A percentile compares a stretch with the other conserved stretches of the same genome.
Conservation (phyloP, 2,329 filamentous ascomycete genomes). For the Trichoderma atroviride region DNA sequence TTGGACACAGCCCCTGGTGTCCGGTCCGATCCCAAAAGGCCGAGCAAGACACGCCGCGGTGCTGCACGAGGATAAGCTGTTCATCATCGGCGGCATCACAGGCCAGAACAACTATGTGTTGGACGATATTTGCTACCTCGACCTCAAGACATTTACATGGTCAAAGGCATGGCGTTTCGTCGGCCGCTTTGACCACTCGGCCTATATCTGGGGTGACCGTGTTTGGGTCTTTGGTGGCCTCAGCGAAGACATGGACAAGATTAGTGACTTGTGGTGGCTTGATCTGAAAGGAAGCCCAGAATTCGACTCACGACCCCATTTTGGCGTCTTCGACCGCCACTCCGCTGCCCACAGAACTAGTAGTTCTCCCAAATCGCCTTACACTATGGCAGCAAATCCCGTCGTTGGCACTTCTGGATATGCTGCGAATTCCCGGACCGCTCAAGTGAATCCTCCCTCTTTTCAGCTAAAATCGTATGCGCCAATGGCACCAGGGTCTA, state of each 20-base stretch:
- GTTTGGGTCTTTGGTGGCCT: constrained; percentile 97
- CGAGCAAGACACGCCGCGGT: constrained; percentile 92
- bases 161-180: constrained; percentile 96
- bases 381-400: constrained; percentile 52
- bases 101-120: constrained; percentile 89
- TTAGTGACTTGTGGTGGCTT: constrained; percentile 95
- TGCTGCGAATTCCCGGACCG: constrained; percentile 68
- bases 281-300: constrained; percentile 90
- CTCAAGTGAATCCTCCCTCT: constrained; percentile 67
- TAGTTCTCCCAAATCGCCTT: constrained; percentile 56
- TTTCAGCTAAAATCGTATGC: constrained; percentile 72
- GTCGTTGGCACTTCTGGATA: constrained; percentile 64
- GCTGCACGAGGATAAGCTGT: constrained; percentile 93
- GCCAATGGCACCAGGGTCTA: constrained; percentile 83
- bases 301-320: constrained; percentile 70
- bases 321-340: constrained; percentile 55
- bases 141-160: constrained; percentile 97
- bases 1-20: constrained; percentile 90
- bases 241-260: constrained; percentile 95
- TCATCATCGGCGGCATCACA: constrained; percentile 93
- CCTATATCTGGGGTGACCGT: constrained; percentile 87
- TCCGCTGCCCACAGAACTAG: constrained; percentile 45
- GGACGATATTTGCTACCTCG: constrained; percentile 95
- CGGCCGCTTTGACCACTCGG: constrained; percentile 90
- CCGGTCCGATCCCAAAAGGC: constrained; percentile 83